Evolutionary conservation across 176 grass and related monocot species (phyloP), one percentile per base, ranked within the genome.

Genomic region (Oryza meridionalis): DNA sequence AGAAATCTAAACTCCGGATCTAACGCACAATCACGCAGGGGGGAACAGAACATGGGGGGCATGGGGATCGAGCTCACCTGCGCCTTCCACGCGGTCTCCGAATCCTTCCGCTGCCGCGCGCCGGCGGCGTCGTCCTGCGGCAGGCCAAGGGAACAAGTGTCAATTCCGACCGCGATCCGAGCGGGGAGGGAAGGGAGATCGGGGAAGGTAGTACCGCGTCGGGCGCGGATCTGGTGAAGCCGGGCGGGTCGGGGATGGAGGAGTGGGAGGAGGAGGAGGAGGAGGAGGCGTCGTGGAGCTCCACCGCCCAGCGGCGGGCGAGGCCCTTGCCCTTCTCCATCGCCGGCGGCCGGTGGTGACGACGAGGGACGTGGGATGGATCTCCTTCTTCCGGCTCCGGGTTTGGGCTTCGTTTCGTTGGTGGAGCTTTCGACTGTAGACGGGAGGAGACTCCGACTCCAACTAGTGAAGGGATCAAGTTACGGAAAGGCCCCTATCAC

Each of bases 321-420:
- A 93, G 70, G n/a, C 89, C 96, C 74, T 98, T 96, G 40, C 85
- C 91, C 91, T 96, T 98, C 83, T 98, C 96, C 93, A 94, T 98
- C 24, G 89, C 74, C 82, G 80, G 70, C 72, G 45, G 81, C 42
- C 16, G 75, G 47, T 25, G 65, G 27, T 32, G 19, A 44, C 3
- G 29, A n/a, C 45, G 58, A 33, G 61, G 11, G 84, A 78, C 78
- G 33, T 31, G 10, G 58, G 82, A 75, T 45, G 72, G 58, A 62
- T 62, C 62, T 76, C 81, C 72, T 63, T 70, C 31, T n/a, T 63
- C 63, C 9, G 38, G 71, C 66, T 25, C 24, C 37, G 11, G 72
- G 51, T 49, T 50, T 37, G 40, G 80, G 70, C 51, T 65, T 14
- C 19, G 53, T 55, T n/a, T n/a, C n/a, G n/a, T n/a, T 53, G 50